Percentiles rank a stretch among this genome's conserved stretches.
These are phyloP conservation scores for Tolypocladium pustulatum DNA, from an alignment of 2,329 filamentous ascomycete species.

Conservation along the genomic window DNA sequence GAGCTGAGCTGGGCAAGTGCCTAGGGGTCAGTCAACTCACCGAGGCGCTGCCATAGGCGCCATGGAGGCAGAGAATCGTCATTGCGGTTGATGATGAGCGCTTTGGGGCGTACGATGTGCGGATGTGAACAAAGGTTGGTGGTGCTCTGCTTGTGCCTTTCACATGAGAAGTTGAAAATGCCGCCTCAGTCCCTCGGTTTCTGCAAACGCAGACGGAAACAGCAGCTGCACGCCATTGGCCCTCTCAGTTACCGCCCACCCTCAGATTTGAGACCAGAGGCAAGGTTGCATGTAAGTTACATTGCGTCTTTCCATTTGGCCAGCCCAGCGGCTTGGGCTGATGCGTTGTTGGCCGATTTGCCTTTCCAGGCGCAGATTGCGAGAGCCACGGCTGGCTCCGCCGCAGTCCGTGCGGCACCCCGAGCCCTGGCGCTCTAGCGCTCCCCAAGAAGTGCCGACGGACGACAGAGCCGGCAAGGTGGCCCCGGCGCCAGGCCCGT, in stretches of 20 bases:
- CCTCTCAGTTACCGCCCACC: not conserved
- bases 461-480: not conserved
- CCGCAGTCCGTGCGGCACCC: not conserved
- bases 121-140: not conserved
- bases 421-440: not conserved
- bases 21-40: constrained; percentile 20
- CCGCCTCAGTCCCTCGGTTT: not conserved
- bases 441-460: not conserved
- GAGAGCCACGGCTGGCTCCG: not conserved
- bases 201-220: not conserved
- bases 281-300: not conserved
- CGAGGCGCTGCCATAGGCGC: constrained; percentile 45
- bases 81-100: constrained; percentile 19
- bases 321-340: not conserved
- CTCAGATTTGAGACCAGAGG: not conserved
- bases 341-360: not conserved
- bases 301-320: not conserved
- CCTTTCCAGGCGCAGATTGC: not conserved
- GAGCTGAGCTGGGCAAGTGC: constrained; percentile 1
- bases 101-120: not conserved
- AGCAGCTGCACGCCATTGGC: not conserved
- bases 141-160: not conserved
- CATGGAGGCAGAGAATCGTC: constrained; percentile 47
- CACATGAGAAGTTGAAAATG: not conserved
- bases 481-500: not conserved